Evolutionary conservation across 352 stramenopile genomes (phyloP).

Genomic region (Phytophthora capsici): DNA sequence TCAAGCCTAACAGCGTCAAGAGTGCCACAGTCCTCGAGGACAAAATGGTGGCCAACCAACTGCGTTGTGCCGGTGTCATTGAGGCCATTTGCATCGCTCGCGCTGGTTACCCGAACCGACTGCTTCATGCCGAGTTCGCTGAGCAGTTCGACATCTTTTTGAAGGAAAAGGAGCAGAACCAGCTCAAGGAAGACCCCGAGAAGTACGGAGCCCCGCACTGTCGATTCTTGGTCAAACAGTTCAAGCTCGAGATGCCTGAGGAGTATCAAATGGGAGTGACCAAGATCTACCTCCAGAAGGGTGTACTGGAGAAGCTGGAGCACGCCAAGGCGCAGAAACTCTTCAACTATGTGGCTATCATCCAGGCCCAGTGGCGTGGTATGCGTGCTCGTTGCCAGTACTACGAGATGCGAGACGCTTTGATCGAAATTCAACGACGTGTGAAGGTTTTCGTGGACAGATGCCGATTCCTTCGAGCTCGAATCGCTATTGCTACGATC

Average conservation of each 20-base stretch:
- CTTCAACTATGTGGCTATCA: slow-evolving; percentile 64
- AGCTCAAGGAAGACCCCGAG: slow-evolving; percentile 36
- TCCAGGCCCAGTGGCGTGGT: slow-evolving; percentile 72
- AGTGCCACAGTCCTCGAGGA: slow-evolving; percentile 65
- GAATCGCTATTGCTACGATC: slow-evolving; percentile 29
- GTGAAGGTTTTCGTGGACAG: slow-evolving; percentile 54
- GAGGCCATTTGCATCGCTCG: slow-evolving; percentile 82
- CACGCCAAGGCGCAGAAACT: slow-evolving; percentile 68
- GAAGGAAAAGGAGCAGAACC: slow-evolving; percentile 41
- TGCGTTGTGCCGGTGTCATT: slow-evolving; percentile 84
- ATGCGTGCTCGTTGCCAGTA: slow-evolving; percentile 46
- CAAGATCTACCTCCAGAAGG: slow-evolving; percentile 90
- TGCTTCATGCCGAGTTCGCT: slow-evolving; percentile 80
- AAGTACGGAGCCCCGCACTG: slow-evolving; percentile 45
- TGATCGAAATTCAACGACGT: slow-evolving; percentile 57
- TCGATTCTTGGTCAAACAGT: slow-evolving; percentile 58
- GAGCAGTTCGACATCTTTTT: slow-evolving; percentile 77
- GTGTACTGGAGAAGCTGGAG: slow-evolving; percentile 77
- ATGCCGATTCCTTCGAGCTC: slow-evolving; percentile 40
- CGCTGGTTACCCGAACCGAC: slow-evolving; percentile 76
- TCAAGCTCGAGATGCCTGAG: slow-evolving; percentile 62
- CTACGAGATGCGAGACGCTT: slow-evolving; percentile 37
- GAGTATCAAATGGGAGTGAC: slow-evolving; percentile 86
- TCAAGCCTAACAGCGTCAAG: slow-evolving; percentile 86
- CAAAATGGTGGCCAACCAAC: slow-evolving; percentile 79